Evolutionary conservation across 441 rosid genomes (phyloP).

Genomic region (Erysimum pusillum): DNA sequence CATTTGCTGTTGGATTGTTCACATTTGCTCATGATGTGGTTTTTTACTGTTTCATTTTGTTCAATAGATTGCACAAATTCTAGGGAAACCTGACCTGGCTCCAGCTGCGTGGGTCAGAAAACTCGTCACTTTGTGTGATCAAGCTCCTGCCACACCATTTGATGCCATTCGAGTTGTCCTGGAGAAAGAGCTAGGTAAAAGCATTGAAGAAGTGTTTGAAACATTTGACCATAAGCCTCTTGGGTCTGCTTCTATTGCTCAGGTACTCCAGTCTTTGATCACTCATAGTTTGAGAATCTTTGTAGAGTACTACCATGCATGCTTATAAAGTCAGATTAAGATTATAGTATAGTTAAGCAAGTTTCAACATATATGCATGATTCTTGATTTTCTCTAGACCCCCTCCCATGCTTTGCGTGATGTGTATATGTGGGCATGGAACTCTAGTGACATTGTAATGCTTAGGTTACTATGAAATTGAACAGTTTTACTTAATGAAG

Average conservation of each 20-base stretch:
- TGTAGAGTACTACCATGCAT: neutral
- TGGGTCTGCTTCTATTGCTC: conserved; percentile 98
- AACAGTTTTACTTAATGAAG: neutral
- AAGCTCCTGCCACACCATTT: conserved; percentile 85
- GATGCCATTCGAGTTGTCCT: conserved; percentile 61
- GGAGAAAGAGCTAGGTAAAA: conserved; percentile 76
- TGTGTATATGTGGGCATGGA: conserved; percentile 2
- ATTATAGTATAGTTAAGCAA: neutral
- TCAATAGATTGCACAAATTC: conserved; percentile 78
- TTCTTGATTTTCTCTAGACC: conserved; percentile 1
- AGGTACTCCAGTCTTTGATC: conserved; percentile 56
- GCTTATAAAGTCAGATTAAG: neutral
- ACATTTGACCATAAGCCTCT: conserved; percentile 82
- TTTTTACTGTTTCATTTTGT: neutral
- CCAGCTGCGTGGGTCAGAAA: conserved; percentile 96
- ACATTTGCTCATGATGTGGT: neutral
- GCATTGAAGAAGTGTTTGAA: conserved; percentile 70
- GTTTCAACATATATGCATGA: conserved; percentile 15
- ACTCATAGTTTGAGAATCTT: conserved; percentile 4
- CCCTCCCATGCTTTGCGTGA: neutral
- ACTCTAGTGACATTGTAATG: conserved; percentile 11
- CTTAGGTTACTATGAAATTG: neutral
- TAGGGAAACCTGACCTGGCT: conserved; percentile 96
- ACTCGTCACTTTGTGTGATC: conserved; percentile 90
- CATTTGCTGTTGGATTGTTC: conserved; percentile 3